A percentile compares a stretch with the other conserved stretches of the same genome.
Conservation (phyloP, 306 rosid species). For the Cicer chorassanicum region DNA sequence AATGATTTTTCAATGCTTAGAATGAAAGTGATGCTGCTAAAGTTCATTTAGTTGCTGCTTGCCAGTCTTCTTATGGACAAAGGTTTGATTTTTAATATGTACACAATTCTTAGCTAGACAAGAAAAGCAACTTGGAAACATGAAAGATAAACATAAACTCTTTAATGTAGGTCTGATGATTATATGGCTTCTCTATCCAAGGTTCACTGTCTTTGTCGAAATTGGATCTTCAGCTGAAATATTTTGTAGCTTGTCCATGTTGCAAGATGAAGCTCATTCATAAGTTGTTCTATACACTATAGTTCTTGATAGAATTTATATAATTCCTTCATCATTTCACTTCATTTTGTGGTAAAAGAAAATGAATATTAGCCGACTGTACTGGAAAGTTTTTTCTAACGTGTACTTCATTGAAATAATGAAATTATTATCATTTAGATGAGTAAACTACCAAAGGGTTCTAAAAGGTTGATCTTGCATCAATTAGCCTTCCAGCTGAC, state of each 20-base stretch:
- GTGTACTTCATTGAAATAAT: neutral
- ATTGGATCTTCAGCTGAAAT: conserved; percentile 58
- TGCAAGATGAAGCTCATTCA: conserved; percentile 24
- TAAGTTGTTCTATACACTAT: conserved; percentile 12
- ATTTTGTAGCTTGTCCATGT: neutral
- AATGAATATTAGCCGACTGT: conserved; percentile 14
- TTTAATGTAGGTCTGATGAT: conserved; percentile 77
- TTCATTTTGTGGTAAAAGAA: conserved; percentile 11
- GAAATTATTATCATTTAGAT: neutral
- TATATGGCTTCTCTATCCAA: conserved; percentile 88
- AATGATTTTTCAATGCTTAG: conserved; percentile 49
- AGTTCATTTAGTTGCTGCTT: conserved; percentile 71
- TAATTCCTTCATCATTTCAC: neutral
- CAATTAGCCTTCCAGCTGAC: neutral
- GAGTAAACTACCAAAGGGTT: conserved; percentile 10
- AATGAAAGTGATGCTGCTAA: conserved; percentile 65
- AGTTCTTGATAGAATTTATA: neutral
- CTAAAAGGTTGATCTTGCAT: conserved; percentile 26
- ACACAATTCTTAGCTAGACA: conserved; percentile 8
- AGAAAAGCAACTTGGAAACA: conserved; percentile 32
- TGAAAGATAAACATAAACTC: conserved; percentile 26
- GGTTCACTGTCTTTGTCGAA: conserved; percentile 85
- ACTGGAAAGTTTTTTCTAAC: neutral
- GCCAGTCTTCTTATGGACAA: conserved; percentile 76
- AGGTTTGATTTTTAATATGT: conserved; percentile 57